Evolutionary conservation across 2,329 filamentous ascomycete species (phyloP).

Genomic region (Nigrospora sphaerica): DNA sequence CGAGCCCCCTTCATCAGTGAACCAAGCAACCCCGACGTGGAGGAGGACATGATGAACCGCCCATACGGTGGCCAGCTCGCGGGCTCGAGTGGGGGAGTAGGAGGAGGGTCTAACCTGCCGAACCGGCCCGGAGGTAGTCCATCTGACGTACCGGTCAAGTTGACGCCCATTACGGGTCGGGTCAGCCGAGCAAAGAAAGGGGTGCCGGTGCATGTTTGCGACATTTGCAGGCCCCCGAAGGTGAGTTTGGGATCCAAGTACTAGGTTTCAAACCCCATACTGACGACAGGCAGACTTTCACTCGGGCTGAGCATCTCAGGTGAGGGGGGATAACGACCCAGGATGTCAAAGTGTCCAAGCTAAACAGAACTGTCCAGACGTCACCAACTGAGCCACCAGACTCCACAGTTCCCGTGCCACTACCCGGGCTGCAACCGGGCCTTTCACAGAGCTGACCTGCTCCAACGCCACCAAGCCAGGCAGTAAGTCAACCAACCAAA

Average conservation of each 20-base stretch:
- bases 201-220: constrained; percentile 48
- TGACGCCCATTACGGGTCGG: constrained; percentile 49
- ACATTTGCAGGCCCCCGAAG: constrained; percentile 44
- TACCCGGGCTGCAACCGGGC: constrained; percentile 47
- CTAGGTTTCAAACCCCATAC: constrained; percentile 1
- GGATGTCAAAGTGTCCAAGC: constrained; percentile 6
- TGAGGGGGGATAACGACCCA: constrained; percentile 19
- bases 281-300: constrained; percentile 44
- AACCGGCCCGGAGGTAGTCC: constrained; percentile 34
- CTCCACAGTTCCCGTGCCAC: constrained; percentile 43
- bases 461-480: constrained; percentile 48
- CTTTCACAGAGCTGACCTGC: constrained; percentile 53
- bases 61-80: constrained; percentile 24
- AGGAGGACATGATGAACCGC: constrained; percentile 37
- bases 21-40: constrained; percentile 39
- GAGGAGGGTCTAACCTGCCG: constrained; percentile 21
- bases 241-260: constrained; percentile 21
- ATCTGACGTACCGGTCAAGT: constrained; percentile 34
- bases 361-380: constrained; percentile 34
- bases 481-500: constrained; percentile 31
- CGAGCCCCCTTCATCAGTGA: constrained; percentile 12
- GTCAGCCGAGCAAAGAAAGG: constrained; percentile 54
- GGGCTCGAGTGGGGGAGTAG: constrained; percentile 21
- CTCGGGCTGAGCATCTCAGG: constrained; percentile 56
- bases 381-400: constrained; percentile 53